Conservation (phyloP, 2,329 filamentous ascomycete species). For the Aspergillus quadricinctus region DNA sequence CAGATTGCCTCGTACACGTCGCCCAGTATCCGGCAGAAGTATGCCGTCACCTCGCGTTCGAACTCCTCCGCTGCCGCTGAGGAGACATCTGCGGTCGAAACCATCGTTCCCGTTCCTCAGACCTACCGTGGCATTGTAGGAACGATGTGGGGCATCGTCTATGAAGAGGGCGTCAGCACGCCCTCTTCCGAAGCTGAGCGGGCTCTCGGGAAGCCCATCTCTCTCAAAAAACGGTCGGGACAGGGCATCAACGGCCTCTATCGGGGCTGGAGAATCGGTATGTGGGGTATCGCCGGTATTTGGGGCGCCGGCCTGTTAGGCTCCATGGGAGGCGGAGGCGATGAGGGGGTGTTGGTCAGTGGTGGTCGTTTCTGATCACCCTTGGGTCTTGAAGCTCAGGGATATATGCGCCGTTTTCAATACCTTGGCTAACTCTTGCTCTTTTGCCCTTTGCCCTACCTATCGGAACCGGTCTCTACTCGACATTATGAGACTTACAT, state of each 20-base stretch:
- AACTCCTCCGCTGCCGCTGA: slow-evolving; percentile 6
- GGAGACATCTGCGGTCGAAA: slow-evolving; percentile 50
- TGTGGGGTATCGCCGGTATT: slow-evolving; percentile 53
- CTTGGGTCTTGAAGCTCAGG: not conserved
- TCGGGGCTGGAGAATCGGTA: slow-evolving; percentile 54
- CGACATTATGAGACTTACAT: not conserved
- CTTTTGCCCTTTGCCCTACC: not conserved
- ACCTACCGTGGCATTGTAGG: slow-evolving; percentile 82
- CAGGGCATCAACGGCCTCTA: slow-evolving; percentile 55
- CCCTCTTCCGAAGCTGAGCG: slow-evolving; percentile 43
- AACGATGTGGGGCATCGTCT: slow-evolving; percentile 81
- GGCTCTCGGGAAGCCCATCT: slow-evolving; percentile 36
- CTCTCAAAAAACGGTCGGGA: slow-evolving; percentile 43
- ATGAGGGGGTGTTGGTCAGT: slow-evolving; percentile 32
- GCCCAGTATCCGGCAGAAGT: slow-evolving; percentile 44
- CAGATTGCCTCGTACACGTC: slow-evolving; percentile 70
- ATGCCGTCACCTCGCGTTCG: slow-evolving; percentile 15
- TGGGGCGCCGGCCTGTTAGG: slow-evolving; percentile 49
- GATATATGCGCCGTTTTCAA: not conserved
- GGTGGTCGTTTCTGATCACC: slow-evolving; percentile 28
- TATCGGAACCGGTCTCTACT: not conserved
- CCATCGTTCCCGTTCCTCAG: slow-evolving; percentile 70
- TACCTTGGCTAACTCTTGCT: not conserved
- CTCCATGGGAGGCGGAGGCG: slow-evolving; percentile 30
- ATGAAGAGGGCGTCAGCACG: slow-evolving; percentile 66